A percentile compares a stretch with the other conserved stretches of the same genome.
phyloP scores from a whole-genome alignment of 192 early-diverging fungal genomes.

The Funneliformis geosporum region DNA sequence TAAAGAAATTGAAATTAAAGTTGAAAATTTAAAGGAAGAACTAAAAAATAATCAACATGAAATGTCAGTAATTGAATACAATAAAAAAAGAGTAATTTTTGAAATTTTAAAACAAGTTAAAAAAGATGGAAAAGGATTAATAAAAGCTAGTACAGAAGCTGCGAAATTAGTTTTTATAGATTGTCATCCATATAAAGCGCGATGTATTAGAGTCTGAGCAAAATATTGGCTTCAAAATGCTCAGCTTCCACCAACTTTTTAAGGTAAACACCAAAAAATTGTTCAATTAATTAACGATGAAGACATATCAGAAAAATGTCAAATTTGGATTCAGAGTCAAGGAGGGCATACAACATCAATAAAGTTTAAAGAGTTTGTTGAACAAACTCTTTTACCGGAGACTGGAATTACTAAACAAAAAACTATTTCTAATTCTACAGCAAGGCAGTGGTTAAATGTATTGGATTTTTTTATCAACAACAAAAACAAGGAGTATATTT shows the following conservation, averaged over 20 bases:
- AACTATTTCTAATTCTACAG: neutral
- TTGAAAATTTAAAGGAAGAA: neutral
- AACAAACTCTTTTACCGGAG: neutral
- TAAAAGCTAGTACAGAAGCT: conserved; percentile 11
- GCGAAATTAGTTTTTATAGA: neutral
- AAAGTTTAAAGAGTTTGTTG: neutral
- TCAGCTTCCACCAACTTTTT: neutral
- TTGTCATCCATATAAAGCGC: neutral
- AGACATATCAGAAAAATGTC: neutral
- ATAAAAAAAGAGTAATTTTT: conserved; percentile 1
- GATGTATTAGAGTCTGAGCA: neutral
- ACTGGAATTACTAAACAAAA: neutral
- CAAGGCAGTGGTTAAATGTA: neutral
- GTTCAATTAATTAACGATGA: conserved; percentile 1
- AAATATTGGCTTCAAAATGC: neutral
- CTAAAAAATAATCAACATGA: neutral
- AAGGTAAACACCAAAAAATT: conserved; percentile 13
- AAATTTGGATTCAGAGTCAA: neutral
- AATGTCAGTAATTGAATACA: neutral
- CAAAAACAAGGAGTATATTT: neutral
- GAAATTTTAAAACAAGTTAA: neutral
- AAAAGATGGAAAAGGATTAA: neutral
- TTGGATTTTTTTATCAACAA: neutral
- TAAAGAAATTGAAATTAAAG: too few species aligned
- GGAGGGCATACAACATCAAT: neutral